phyloP scores from a whole-genome alignment of 208 protist species.

The Trypanosoma grayi region DNA sequence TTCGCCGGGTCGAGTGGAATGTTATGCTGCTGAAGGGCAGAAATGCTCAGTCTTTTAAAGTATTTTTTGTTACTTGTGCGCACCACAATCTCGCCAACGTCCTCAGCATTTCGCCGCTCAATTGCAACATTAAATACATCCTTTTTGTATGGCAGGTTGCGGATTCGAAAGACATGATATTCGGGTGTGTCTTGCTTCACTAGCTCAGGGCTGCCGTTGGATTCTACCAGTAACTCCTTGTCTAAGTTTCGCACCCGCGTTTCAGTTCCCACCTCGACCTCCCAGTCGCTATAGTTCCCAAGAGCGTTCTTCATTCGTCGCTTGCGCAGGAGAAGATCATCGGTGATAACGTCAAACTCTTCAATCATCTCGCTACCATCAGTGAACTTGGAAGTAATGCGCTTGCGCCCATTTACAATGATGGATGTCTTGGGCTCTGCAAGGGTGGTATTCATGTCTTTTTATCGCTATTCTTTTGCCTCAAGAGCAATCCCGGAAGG shows the following conservation, averaged over 20 bases:
- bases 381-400: constrained; percentile 86
- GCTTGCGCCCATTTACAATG: constrained; percentile 74
- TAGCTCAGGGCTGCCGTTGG: constrained; percentile 74
- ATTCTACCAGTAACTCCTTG: constrained; percentile 67
- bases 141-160: constrained; percentile 91
- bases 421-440: constrained; percentile 79
- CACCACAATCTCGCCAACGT: constrained; percentile 86
- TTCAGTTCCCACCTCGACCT: constrained; percentile 87
- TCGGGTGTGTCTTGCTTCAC: constrained; percentile 83
- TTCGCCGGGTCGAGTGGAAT: constrained; percentile 58
- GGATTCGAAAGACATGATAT: constrained; percentile 85
- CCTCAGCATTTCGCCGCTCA: constrained; percentile 44
- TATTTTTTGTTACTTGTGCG: constrained; percentile 96
- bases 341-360: constrained; percentile 93
- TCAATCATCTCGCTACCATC: constrained; percentile 91
- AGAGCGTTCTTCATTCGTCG: constrained; percentile 61
- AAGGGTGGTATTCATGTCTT: constrained; percentile 31
- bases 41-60: constrained; percentile 89
- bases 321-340: constrained; percentile 91
- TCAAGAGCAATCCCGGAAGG: neutral
- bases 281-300: constrained; percentile 81
- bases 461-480: neutral
- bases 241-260: constrained; percentile 45
- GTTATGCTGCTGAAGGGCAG: constrained; percentile 64
- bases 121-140: constrained; percentile 83